Evolutionary conservation across 805 yeast species (phyloP).

Genomic region (Ogataea trehaloabstinens): DNA sequence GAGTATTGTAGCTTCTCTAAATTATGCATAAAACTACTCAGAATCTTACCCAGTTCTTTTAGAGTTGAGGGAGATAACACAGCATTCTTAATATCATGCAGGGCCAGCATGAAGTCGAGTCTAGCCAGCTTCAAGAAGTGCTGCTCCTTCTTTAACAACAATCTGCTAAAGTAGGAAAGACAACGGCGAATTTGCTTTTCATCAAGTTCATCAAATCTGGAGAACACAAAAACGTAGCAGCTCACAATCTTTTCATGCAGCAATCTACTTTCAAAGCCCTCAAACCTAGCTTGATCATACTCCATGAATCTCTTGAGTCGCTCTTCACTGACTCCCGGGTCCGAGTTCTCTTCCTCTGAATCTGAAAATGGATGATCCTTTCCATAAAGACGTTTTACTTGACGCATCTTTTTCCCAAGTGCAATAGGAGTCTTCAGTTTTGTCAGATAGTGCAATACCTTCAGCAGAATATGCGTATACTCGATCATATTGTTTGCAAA

Average conservation of each 20-base stretch:
- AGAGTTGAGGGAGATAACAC: conserved; percentile 48
- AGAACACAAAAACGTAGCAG: conserved; percentile 61
- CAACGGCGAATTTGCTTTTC: conserved; percentile 61
- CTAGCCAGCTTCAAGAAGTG: conserved; percentile 56
- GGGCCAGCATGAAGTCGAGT: conserved; percentile 65
- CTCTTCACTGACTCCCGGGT: conserved; percentile 20
- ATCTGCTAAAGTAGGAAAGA: conserved; percentile 66
- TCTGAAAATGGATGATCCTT: conserved; percentile 27
- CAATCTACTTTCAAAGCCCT: conserved; percentile 41
- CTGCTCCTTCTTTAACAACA: conserved; percentile 62
- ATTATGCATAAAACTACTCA: conserved; percentile 62
- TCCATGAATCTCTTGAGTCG: conserved; percentile 14
- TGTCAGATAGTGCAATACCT: conserved; percentile 64
- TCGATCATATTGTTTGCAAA: conserved; percentile 62
- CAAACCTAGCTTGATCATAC: conserved; percentile 19
- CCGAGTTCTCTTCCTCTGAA: conserved; percentile 21
- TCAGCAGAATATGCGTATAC: conserved; percentile 61
- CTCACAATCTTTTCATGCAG: conserved; percentile 60
- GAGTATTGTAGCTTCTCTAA: conserved; percentile 45
- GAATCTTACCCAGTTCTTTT: conserved; percentile 61
- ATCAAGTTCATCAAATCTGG: conserved; percentile 59
- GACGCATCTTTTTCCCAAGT: conserved; percentile 17
- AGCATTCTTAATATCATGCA: conserved; percentile 52
- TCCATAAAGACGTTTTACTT: conserved; percentile 6
- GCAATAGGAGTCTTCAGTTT: conserved; percentile 42